Evolutionary conservation across 1,284 basidiomycete genomes (phyloP), one percentile per base, ranked within the genome.

Genomic region (Rhizopogon hawkerae): DNA sequence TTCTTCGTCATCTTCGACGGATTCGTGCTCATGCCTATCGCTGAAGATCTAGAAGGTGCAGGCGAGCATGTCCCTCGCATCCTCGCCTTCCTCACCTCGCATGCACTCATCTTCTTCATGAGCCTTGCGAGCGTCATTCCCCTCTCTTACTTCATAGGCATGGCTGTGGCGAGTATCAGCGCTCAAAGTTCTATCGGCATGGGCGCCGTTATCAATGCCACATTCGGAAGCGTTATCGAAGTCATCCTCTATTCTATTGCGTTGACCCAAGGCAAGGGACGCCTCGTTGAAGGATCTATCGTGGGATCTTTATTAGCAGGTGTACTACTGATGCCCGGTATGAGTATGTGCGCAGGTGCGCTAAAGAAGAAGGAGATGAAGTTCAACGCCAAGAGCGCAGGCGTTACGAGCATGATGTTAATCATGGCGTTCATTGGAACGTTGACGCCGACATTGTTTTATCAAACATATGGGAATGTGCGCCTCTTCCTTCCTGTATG

Each of bases 341-440:
- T 85, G 58, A 94, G 90, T 66, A 99, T 99, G 96, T 87, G 89
- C 62, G 91, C 89, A n/a, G 90, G 91, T 9, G 96, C 96, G 0
- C 62, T 96, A 48, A 77, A 83, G 61, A 76, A 88, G 60, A 99
- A 99, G 70, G 96, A 98, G 69, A 91, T 95, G 64, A 89, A 85
- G 59, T 99, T 98, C 75, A 99, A 99, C 63, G 95, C 96, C 9
- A 94, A 92, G 71, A 92, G 89, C 59, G 96, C 96, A 3, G 92
- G 96, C 42, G 96, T 99, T 9, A 99, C 96, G 0, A 96, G 92
- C 62, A 97, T 97, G 69, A 96, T 99, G 92, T 70, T 99, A 60
- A 98, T 99, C 70, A 98, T 98, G 95, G 96, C 96, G 5, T 94
- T 98, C 65, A 97, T 99, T 53, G 96, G 96, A 11, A 92, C 92